These are phyloP conservation scores for Sugiyamaella lignohabitans DNA, from an alignment of 805 yeast genomes.

Conservation along the genomic window DNA sequence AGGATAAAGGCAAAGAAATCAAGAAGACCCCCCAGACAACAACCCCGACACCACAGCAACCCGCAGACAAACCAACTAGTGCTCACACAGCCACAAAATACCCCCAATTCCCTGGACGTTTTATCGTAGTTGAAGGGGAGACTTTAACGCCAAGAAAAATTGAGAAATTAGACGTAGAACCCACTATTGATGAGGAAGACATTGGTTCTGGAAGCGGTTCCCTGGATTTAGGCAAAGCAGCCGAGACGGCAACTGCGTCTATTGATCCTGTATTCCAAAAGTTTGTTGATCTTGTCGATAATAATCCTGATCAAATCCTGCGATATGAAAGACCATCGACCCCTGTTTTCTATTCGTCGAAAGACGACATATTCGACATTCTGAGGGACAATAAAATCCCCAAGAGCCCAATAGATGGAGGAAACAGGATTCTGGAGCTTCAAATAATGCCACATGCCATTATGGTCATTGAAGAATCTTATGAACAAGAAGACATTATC, in stretches of 20 bases:
- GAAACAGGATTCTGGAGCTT: constrained; percentile 58
- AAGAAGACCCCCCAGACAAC: constrained; percentile 5
- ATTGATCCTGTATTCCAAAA: constrained; percentile 76
- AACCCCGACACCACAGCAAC: not conserved
- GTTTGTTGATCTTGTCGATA: constrained; percentile 67
- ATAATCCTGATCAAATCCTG: constrained; percentile 80
- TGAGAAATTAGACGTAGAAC: constrained; percentile 40
- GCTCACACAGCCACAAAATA: not conserved
- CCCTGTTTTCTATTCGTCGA: constrained; percentile 68
- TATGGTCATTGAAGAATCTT: constrained; percentile 60
- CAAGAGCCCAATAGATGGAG: constrained; percentile 46
- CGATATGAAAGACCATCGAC: constrained; percentile 64
- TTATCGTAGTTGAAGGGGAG: constrained; percentile 70
- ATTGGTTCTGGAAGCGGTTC: constrained; percentile 19
- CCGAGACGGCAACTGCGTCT: constrained; percentile 9
- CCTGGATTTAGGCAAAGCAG: constrained; percentile 11
- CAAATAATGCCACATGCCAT: constrained; percentile 95
- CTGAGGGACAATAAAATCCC: constrained; percentile 44
- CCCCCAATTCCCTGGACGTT: constrained; percentile 45
- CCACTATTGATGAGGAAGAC: constrained; percentile 32
- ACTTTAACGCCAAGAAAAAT: constrained; percentile 41
- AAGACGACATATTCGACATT: constrained; percentile 47
- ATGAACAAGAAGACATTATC: constrained; percentile 34
- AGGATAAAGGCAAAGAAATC: constrained; percentile 2
- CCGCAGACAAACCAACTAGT: constrained; percentile 9